Conservation (phyloP, 371 early-diverging fungal genomes). For the Mortierella sp. region DNA sequence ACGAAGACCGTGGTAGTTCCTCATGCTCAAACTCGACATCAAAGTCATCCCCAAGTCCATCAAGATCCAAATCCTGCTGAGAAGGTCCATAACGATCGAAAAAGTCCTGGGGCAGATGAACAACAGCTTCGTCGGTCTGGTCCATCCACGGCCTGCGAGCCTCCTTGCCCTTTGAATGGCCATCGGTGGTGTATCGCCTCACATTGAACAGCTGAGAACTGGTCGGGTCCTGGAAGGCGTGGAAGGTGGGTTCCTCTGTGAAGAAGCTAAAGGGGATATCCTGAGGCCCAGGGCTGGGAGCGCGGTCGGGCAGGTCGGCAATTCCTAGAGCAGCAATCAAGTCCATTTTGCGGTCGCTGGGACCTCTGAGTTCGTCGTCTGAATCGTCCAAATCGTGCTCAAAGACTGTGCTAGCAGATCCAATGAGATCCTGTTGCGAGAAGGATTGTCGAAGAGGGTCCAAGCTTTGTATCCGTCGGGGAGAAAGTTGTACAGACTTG, state of each 20-base stretch:
- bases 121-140: constrained; percentile 16
- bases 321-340: constrained; percentile 35
- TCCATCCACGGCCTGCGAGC: constrained; percentile 16
- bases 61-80: neutral
- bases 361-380: neutral
- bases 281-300: constrained; percentile 1
- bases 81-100: constrained; percentile 15
- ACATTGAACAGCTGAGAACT: neutral
- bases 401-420: constrained; percentile 13
- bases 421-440: constrained; percentile 10
- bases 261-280: constrained; percentile 25
- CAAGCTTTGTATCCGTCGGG: constrained; percentile 1
- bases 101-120: constrained; percentile 27
- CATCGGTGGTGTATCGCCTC: constrained; percentile 29
- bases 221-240: constrained; percentile 8
- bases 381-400: constrained; percentile 17
- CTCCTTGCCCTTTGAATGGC: neutral
- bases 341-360: constrained; percentile 29
- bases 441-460: neutral
- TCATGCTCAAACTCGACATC: constrained; percentile 9
- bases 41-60: constrained; percentile 11
- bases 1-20: neutral
- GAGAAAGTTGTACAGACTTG: neutral
- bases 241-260: constrained; percentile 27
- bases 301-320: constrained; percentile 18